Percentiles rank a stretch among this genome's conserved stretches.
phyloP scores from a whole-genome alignment of 1,284 basidiomycete genomes.

The Schizophyllum commune region DNA sequence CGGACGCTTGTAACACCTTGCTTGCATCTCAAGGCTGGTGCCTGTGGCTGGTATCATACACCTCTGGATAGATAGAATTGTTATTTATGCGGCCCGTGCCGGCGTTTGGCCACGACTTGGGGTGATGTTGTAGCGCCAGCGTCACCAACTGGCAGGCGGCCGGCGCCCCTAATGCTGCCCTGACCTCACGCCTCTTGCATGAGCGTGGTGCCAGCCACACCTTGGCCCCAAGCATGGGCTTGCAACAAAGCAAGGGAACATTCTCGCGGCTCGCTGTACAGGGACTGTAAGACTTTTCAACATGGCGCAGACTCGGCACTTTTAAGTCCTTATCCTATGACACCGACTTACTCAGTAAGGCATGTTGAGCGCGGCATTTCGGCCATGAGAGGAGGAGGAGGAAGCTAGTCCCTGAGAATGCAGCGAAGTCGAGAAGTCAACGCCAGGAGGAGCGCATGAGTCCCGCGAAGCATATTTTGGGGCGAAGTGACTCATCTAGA shows the following conservation, averaged over 20 bases:
- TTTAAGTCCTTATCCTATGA: background rate
- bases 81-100: background rate
- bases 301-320: background rate
- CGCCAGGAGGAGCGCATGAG: background rate
- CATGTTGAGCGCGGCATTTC: background rate
- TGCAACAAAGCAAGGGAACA: background rate
- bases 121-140: background rate
- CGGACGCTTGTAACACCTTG: background rate
- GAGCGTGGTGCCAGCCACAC: background rate
- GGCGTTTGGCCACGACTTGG: background rate
- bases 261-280: background rate
- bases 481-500: background rate
- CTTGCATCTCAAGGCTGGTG: background rate
- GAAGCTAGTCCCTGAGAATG: background rate
- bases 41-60: background rate
- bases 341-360: background rate
- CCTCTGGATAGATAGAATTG: background rate
- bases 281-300: background rate
- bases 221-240: background rate
- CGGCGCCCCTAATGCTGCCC: background rate
- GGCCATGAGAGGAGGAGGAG: background rate
- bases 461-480: background rate
- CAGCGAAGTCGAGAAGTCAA: background rate
- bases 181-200: background rate
- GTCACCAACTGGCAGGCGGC: background rate